These are phyloP conservation scores for Solanum chacoense DNA, from an alignment of 305 asterid genomes.

Conservation along the genomic window DNA sequence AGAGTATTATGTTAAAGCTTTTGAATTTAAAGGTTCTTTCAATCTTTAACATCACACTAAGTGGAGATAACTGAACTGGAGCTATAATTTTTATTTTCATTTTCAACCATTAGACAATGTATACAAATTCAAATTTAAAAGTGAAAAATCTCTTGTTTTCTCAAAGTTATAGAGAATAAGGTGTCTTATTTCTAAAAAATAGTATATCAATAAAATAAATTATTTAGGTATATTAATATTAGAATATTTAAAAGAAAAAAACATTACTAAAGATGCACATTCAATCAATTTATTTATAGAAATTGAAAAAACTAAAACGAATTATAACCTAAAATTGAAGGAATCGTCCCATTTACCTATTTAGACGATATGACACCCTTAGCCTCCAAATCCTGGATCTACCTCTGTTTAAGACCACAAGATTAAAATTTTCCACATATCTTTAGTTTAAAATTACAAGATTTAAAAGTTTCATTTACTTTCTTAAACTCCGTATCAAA, in stretches of 20 bases:
- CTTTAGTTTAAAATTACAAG: too few species aligned
- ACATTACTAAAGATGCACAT: neutral
- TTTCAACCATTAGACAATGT: neutral
- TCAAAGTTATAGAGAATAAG: neutral
- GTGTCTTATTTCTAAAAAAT: neutral
- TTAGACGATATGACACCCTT: neutral
- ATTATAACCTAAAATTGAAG: neutral
- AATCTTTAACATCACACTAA: neutral
- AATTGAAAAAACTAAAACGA: too few species aligned
- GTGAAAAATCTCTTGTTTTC: neutral
- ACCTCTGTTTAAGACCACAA: too few species aligned
- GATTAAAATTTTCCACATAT: too few species aligned
- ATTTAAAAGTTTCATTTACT: too few species aligned
- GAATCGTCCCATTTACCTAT: neutral
- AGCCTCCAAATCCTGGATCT: neutral
- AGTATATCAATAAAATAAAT: neutral
- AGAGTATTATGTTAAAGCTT: neutral
- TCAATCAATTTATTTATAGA: neutral
- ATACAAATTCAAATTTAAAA: neutral
- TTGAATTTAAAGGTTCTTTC: neutral
- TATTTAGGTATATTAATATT: neutral
- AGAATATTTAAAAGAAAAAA: neutral
- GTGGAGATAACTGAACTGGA: too few species aligned
- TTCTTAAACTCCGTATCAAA: neutral
- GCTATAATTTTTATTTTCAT: neutral